Base-by-base conservation (phyloP, 495 filamentous ascomycete species). In the Hamigera avellanea region DNA sequence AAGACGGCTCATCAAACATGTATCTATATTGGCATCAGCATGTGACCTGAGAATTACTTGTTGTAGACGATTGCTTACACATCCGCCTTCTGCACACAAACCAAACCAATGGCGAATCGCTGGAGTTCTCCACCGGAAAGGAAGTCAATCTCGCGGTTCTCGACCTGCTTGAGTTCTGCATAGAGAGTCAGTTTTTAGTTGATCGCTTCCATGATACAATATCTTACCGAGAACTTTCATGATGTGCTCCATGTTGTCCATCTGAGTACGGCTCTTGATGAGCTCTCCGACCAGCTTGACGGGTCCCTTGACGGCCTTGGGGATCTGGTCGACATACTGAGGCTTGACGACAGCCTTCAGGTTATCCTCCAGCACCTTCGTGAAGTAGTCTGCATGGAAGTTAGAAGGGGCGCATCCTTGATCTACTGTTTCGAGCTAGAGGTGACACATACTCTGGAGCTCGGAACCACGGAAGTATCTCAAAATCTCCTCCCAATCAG, bases 1-100 rank as follows among this genome's bases (percentile, higher is more conserved):
- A 96, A 10, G 88, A 95, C 15, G 93, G 93, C 67, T 98, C 91
- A 56, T 98, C 91, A 49, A 98, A 98, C 93, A 96, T 96, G 69
- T 98, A 95, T 17, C 80, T 82, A 48, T 9, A 26, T 29, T 13
- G 25, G 14, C 28, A 23, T 23, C 35, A 36, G 55, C 17, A 56
- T n/a, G 56, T 30, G 37, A 23, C 13, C 9, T 19, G 23, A 3
- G 12, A 17, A 37, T 27, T 33, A 14, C 6, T 14, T 26, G 29
- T 6, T 8, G 2, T 7, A 19, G 15, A 10, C 26, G 2, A 12
- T 12, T 3, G 14, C 78, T 54, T 76, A 89, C 76, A 95, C 87
- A 63, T 96, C 91, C 26, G 88, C 89, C 47, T 93, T 78, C 56
- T 95, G 89, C 15, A 98, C 89, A 53, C 93, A 96, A 26, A 91